Evolutionary conservation across 2,329 filamentous ascomycete genomes (phyloP), one percentile per base, ranked within the genome.

Genomic region (Neofusicoccum sp.): DNA sequence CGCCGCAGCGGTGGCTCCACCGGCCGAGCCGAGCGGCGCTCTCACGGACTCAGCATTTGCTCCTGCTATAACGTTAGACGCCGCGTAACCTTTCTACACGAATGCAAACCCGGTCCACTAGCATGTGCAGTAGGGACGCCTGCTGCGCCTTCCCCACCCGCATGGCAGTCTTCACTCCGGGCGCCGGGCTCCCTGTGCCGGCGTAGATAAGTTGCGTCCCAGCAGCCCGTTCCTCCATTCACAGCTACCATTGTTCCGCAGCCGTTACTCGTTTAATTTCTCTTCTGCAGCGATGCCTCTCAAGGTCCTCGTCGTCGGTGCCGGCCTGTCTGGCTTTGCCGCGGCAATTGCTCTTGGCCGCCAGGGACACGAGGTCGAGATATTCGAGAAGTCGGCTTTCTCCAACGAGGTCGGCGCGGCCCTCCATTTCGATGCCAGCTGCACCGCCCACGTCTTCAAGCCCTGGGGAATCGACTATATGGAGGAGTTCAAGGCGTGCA

Each of bases 331-430:
- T 3, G 69, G 69, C 14, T 67, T 71, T 4, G 60, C 56, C 4
- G 68, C 69, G 0, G 69, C 66, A n/a, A 65, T 71, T 29, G 66
- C 67, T 9, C 50, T 70, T 2, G 56, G 64, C 9, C 66, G 67
- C n/a, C 62, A 64, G 7, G 69, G 69, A 36, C 69, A 71, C 49
- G n/a, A 62, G 8, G 67, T 70, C 48, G 61, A 67, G 28, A 60
- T 71, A 14, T 71, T 67, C 60, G 69, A 72, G 36, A 69, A 70
- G 48, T 70, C 67, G 8, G 47, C 43, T 2, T 76, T 80, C 63
- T 72, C 73, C 60, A 76, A 76, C 47, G 79, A 80, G 66, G 68
- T 78, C 31, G 79, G 79, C 3, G 79, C 79, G 1, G 79, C 79
- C 1, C 78, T 81, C 28, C 70, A 74, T 22, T 65, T 79, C 16